phyloP scores from a whole-genome alignment of 169 alveolate species.

The Theileria annulata region DNA sequence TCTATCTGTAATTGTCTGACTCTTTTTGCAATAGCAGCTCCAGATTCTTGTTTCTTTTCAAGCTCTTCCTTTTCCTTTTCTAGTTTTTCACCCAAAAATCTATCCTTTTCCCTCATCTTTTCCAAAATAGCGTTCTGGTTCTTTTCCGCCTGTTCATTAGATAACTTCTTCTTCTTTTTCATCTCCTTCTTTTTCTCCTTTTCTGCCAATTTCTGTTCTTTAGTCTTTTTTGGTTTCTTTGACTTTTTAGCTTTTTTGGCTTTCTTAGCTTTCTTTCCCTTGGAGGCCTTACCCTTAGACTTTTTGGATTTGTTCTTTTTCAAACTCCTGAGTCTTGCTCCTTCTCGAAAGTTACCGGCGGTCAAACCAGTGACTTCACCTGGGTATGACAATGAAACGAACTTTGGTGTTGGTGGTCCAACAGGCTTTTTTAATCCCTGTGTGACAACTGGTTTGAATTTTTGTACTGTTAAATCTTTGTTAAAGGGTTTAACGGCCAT shows the following conservation, averaged over 20 bases:
- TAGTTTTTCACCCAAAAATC: background rate
- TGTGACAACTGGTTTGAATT: background rate
- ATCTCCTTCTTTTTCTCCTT: slow-evolving; percentile 11
- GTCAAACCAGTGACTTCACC: background rate
- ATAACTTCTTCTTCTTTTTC: slow-evolving; percentile 24
- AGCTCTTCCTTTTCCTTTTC: slow-evolving; percentile 21
- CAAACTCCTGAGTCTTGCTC: slow-evolving; percentile 23
- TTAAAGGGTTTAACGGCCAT: background rate
- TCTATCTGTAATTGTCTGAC: slow-evolving; percentile 1
- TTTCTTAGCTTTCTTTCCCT: too few species aligned
- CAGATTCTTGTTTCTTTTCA: slow-evolving; percentile 12
- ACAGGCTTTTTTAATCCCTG: background rate
- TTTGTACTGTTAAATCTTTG: background rate
- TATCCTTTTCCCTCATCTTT: slow-evolving; percentile 7
- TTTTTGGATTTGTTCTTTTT: slow-evolving; percentile 21
- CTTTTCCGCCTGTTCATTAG: slow-evolving; percentile 6
- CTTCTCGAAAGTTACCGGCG: background rate
- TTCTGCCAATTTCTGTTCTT: background rate
- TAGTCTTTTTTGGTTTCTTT: background rate
- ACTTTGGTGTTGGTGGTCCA: background rate
- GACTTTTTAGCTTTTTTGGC: slow-evolving; percentile 29
- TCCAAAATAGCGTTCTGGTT: slow-evolving; percentile 21
- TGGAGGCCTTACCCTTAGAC: too few species aligned
- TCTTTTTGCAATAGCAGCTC: background rate
- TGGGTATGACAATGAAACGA: background rate